Percentiles rank a stretch among this genome's conserved stretches.
Evolutionary conservation across 2,329 filamentous ascomycete species (phyloP).

Genomic region (Botryotinia globosa): DNA sequence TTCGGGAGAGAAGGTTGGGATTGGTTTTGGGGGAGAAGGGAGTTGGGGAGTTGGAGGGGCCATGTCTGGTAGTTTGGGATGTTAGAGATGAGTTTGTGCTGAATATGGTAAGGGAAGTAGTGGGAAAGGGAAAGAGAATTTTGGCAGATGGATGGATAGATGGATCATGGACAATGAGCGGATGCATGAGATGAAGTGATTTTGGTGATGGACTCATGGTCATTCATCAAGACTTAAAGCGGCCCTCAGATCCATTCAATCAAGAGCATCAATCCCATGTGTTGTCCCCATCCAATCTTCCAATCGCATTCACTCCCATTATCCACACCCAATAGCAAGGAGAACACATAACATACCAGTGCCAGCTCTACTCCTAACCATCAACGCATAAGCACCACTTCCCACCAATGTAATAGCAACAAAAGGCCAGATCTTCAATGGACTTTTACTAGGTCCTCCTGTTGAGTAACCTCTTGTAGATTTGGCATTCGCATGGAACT

Average conservation of each 20-base stretch:
- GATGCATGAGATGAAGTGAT: neutral
- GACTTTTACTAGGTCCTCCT: conserved; percentile 36
- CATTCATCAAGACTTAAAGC: conserved; percentile 26
- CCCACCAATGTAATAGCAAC: conserved; percentile 46
- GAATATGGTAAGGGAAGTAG: neutral
- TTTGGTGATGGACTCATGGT: too few species aligned
- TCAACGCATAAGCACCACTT: conserved; percentile 48
- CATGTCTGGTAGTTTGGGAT: conserved; percentile 16
- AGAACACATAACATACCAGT: conserved; percentile 22
- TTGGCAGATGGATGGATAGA: conserved; percentile 12
- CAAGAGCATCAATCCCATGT: neutral
- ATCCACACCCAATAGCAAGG: neutral
- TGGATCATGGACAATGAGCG: neutral
- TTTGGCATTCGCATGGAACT: conserved; percentile 21
- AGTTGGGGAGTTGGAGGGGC: conserved; percentile 33
- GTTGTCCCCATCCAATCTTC: neutral
- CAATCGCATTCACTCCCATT: neutral
- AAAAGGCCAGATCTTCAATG: conserved; percentile 42
- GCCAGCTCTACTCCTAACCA: conserved; percentile 49
- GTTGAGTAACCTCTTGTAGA: conserved; percentile 32
- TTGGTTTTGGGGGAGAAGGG: conserved; percentile 51
- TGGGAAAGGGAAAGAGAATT: neutral
- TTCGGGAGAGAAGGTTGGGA: conserved; percentile 69
- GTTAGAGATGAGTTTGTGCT: neutral
- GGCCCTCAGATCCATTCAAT: conserved; percentile 29